Conservation (phyloP, 345 rosid species). For the Raphanus sativus region DNA sequence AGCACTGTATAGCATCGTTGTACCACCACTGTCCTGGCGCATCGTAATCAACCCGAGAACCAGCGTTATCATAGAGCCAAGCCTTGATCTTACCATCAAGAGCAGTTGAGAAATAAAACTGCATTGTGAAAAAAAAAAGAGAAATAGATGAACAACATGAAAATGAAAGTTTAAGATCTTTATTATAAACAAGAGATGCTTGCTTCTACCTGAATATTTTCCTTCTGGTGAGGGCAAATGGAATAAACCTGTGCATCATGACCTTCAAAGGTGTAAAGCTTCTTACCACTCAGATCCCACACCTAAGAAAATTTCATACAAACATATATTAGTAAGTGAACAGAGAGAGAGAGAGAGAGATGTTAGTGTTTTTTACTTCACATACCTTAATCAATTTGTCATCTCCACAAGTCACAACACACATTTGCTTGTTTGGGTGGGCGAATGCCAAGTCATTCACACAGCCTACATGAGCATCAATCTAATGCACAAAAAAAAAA, state of each 20-base stretch:
- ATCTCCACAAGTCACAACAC: slow-evolving; percentile 75
- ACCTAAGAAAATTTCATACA: slow-evolving; percentile 41
- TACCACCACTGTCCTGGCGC: slow-evolving; percentile 86
- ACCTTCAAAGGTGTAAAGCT: slow-evolving; percentile 63
- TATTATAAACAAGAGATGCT: neutral
- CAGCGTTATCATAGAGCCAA: slow-evolving; percentile 76
- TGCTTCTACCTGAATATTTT: slow-evolving; percentile 43
- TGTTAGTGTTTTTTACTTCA: neutral
- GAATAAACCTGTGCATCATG: slow-evolving; percentile 73
- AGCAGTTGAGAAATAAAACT: slow-evolving; percentile 93
- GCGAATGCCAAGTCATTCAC: slow-evolving; percentile 80
- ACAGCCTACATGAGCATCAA: slow-evolving; percentile 73
- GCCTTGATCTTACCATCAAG: slow-evolving; percentile 92
- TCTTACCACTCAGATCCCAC: slow-evolving; percentile 64
- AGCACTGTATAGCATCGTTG: slow-evolving; percentile 77
- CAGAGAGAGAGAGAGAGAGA: neutral
- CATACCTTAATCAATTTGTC: slow-evolving; percentile 67
- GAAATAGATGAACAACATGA: neutral
- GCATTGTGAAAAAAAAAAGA: slow-evolving; percentile 8
- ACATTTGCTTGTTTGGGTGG: slow-evolving; percentile 48
- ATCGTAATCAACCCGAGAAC: slow-evolving; percentile 82
- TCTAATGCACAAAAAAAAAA: slow-evolving; percentile 39
- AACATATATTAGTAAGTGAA: neutral
- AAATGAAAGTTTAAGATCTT: neutral
- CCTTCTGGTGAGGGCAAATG: slow-evolving; percentile 60